Conservation (phyloP, 306 rosid genomes). For the Aeschynomene evenia region DNA sequence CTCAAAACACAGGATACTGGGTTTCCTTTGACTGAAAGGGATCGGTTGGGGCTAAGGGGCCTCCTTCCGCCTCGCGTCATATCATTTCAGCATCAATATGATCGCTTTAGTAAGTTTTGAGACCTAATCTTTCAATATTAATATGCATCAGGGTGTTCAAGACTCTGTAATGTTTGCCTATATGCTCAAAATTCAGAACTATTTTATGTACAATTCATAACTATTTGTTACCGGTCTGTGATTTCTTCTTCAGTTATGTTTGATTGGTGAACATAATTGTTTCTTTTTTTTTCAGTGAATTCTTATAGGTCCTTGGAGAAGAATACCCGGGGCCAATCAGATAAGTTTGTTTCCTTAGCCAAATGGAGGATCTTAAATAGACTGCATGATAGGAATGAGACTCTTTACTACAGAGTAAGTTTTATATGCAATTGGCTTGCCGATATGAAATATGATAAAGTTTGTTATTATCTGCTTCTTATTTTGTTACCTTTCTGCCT, state of each 20-base stretch:
- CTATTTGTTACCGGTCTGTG: background rate
- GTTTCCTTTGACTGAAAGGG: conserved; percentile 83
- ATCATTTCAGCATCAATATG: conserved; percentile 82
- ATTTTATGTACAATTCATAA: background rate
- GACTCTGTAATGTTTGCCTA: conserved; percentile 5
- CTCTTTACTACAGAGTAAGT: conserved; percentile 78
- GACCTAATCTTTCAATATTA: conserved; percentile 13
- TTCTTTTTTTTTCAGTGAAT: conserved; percentile 54
- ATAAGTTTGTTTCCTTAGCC: conserved; percentile 57
- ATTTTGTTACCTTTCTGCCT: conserved; percentile 12
- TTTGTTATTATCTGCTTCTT: conserved; percentile 17
- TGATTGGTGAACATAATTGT: background rate
- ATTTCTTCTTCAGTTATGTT: background rate
- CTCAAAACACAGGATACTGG: conserved; percentile 71
- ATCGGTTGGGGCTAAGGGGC: conserved; percentile 88
- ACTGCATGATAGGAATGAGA: conserved; percentile 91
- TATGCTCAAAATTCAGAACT: conserved; percentile 1
- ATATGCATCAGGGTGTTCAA: background rate
- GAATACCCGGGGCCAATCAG: conserved; percentile 66
- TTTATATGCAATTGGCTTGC: conserved; percentile 21
- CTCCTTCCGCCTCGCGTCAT: conserved; percentile 91
- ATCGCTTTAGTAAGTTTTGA: conserved; percentile 66
- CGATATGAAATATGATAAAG: conserved; percentile 6
- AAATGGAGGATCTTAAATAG: conserved; percentile 94
- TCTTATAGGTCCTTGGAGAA: conserved; percentile 82